Conservation (phyloP, 768 basidiomycete species). For the Saitozyma sp. region DNA sequence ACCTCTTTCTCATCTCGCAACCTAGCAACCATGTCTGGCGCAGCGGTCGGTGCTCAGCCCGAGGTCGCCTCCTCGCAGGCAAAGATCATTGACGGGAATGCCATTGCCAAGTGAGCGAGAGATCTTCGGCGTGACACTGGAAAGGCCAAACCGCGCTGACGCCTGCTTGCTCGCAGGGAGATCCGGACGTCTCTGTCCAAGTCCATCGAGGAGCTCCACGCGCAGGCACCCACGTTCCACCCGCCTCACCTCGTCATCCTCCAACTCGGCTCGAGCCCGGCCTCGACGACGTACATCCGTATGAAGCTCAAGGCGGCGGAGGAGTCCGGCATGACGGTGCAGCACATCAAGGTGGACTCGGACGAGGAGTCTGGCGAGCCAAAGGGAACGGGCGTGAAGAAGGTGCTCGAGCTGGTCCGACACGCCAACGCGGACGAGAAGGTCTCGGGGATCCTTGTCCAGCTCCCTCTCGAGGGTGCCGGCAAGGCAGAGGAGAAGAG, state of each 20-base stretch:
- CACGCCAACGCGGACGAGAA: constrained; percentile 78
- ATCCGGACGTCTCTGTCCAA: constrained; percentile 75
- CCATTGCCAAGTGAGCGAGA: constrained; percentile 71
- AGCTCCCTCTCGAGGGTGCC: constrained; percentile 86
- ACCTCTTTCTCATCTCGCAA: neutral
- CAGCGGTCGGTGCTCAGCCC: constrained; percentile 15
- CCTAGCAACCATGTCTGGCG: constrained; percentile 2
- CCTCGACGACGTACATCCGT: constrained; percentile 88
- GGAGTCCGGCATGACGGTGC: constrained; percentile 85
- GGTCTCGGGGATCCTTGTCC: constrained; percentile 88
- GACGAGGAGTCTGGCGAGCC: constrained; percentile 42
- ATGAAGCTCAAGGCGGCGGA: constrained; percentile 97
- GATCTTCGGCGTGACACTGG: neutral
- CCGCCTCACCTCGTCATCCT: constrained; percentile 82
- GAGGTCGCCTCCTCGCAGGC: constrained; percentile 20
- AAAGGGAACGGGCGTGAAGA: constrained; percentile 58
- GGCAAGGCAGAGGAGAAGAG: constrained; percentile 76
- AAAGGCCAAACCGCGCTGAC: neutral
- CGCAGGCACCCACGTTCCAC: constrained; percentile 79
- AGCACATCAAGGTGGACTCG: constrained; percentile 63
- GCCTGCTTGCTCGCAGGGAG: constrained; percentile 59
- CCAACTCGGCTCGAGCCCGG: constrained; percentile 88
- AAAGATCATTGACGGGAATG: constrained; percentile 77
- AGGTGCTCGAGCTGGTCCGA: constrained; percentile 73
- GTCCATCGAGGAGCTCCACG: constrained; percentile 65